Conservation (phyloP, 495 filamentous ascomycete genomes). For the Polyplosphaeria fusca region DNA sequence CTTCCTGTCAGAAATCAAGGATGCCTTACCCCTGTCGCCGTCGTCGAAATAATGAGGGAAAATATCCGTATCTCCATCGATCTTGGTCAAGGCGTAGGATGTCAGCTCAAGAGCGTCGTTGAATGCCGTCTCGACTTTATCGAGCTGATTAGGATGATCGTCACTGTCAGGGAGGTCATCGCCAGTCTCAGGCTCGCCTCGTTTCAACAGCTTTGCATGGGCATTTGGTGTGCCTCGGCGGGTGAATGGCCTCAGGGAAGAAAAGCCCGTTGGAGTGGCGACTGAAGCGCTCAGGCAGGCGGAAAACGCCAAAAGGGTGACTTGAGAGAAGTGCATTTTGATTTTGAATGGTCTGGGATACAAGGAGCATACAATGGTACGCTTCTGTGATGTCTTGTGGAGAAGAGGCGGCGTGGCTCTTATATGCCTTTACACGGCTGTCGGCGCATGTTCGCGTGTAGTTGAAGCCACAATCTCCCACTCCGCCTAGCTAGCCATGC, state of each 20-base stretch:
- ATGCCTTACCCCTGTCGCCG: not conserved
- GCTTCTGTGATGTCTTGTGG: not conserved
- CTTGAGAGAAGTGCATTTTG: not conserved
- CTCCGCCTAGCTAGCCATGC: no score
- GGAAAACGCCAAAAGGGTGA: not conserved
- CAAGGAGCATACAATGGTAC: no score
- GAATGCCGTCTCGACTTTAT: not conserved
- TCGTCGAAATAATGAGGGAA: not conserved
- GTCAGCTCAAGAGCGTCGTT: not conserved
- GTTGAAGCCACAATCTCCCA: no score
- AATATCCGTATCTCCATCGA: not conserved
- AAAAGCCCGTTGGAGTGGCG: not conserved
- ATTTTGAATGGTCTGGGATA: not conserved
- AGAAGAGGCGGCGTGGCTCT: not conserved
- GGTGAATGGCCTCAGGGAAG: not conserved
- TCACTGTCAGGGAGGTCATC: not conserved
- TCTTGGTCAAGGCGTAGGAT: not conserved
- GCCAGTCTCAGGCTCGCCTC: not conserved
- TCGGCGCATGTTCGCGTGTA: no score
- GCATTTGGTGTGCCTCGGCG: not conserved
- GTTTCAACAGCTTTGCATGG: not conserved
- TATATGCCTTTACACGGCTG: not conserved
- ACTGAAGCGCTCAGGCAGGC: not conserved
- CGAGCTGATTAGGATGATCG: not conserved
- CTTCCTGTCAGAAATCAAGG: no score